Conservation (phyloP, 2,329 filamentous ascomycete species). For the Alternaria sp. region DNA sequence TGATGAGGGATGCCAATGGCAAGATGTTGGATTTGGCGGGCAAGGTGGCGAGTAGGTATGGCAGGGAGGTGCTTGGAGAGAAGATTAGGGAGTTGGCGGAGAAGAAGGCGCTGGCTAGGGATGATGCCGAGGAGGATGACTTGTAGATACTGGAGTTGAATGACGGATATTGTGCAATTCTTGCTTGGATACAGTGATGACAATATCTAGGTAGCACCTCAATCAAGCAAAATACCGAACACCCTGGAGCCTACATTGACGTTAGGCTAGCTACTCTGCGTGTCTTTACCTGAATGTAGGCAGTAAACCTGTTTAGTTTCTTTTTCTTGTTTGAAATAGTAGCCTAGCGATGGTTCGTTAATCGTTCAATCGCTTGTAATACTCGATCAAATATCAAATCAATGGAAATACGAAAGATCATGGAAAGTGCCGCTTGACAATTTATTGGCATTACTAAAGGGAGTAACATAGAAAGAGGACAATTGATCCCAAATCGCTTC, state of each 20-base stretch:
- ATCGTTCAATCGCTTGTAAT: not conserved
- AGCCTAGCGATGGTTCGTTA: not conserved
- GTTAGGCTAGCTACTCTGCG: accelerated
- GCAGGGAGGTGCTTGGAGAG: slow-evolving; percentile 77
- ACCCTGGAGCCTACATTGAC: not conserved
- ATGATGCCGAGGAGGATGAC: slow-evolving; percentile 29
- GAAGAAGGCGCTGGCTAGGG: slow-evolving; percentile 65
- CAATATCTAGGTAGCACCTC: not conserved
- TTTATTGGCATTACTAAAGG: slow-evolving; percentile 38
- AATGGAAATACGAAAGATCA: not conserved
- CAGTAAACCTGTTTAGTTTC: not conserved
- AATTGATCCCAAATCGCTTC: slow-evolving; percentile 33
- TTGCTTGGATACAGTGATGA: not conserved
- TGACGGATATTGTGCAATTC: not conserved
- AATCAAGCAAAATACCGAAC: too few species aligned
- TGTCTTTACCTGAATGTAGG: not conserved
- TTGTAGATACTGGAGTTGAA: not conserved
- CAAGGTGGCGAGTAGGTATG: slow-evolving; percentile 88
- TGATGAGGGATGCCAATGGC: slow-evolving; percentile 84
- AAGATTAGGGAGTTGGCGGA: slow-evolving; percentile 91
- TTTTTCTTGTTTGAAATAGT: too few species aligned
- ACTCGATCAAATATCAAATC: not conserved
- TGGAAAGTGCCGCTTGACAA: slow-evolving; percentile 17
- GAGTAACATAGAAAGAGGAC: slow-evolving; percentile 37
- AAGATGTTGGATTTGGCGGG: slow-evolving; percentile 90